phyloP scores from a whole-genome alignment of 768 basidiomycete species.

The Psilocybe cyanescens region DNA sequence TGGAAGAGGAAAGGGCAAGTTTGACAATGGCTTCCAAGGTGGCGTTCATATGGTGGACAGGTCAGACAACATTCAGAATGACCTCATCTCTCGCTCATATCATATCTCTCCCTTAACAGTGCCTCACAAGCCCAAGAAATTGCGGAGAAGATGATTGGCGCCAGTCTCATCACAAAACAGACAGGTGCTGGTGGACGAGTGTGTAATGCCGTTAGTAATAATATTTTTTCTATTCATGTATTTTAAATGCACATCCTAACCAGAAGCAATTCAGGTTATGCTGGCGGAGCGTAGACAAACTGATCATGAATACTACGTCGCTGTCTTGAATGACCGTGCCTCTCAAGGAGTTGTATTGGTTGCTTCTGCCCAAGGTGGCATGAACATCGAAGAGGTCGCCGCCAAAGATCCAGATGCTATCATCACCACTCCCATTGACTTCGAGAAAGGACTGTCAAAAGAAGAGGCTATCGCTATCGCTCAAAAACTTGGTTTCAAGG shows the following conservation, averaged over 20 bases:
- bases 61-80: constrained; percentile 41
- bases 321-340: constrained; percentile 93
- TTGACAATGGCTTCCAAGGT: constrained; percentile 94
- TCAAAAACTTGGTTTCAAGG: constrained; percentile 88
- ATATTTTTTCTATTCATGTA: not conserved
- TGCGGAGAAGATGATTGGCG: constrained; percentile 92
- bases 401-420: constrained; percentile 94
- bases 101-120: constrained; percentile 38
- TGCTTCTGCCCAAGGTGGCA: constrained; percentile 92
- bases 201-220: constrained; percentile 84
- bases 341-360: constrained; percentile 91
- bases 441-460: constrained; percentile 78
- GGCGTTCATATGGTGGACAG: constrained; percentile 94
- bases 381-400: constrained; percentile 99
- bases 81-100: not conserved
- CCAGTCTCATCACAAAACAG: constrained; percentile 97
- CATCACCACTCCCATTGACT: constrained; percentile 92
- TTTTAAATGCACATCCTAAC: not conserved
- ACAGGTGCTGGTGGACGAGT: constrained; percentile 91
- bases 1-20: constrained; percentile 97
- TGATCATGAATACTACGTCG: constrained; percentile 97
- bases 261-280: constrained; percentile 75
- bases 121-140: constrained; percentile 87
- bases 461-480: constrained; percentile 77
- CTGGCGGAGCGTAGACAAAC: constrained; percentile 94